These are phyloP conservation scores for Angophora floribunda DNA, from an alignment of 345 rosid genomes.

Conservation along the genomic window DNA sequence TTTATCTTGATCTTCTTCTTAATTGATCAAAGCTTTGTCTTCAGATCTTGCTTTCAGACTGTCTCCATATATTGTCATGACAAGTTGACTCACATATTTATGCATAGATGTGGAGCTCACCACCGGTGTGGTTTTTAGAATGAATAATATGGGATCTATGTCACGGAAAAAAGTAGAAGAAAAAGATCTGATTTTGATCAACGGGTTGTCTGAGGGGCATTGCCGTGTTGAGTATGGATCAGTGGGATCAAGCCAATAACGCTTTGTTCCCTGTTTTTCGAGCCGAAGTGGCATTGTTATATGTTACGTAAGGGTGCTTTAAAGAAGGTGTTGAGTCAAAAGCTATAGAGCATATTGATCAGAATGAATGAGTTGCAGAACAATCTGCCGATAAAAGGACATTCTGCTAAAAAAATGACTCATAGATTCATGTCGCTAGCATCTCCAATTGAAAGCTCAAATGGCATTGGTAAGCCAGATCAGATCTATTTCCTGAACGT, in stretches of 20 bases:
- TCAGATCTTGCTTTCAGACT: not conserved
- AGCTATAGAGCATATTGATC: not conserved
- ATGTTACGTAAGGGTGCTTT: not conserved
- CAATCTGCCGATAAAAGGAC: not conserved
- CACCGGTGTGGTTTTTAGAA: not conserved
- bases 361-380: not conserved
- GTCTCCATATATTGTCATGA: not conserved
- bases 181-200: constrained; percentile 12
- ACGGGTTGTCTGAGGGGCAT: not conserved
- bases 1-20: not conserved
- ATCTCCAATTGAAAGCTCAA: not conserved
- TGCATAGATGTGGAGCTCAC: not conserved
- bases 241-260: not conserved
- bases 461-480: not conserved
- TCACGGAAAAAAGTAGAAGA: not conserved
- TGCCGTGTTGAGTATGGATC: not conserved
- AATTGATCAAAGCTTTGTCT: not conserved
- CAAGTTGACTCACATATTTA: not conserved
- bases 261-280: not conserved
- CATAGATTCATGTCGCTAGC: not conserved
- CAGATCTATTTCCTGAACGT: not conserved
- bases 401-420: not conserved
- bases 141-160: not conserved
- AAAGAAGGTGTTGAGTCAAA: not conserved
- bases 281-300: not conserved